Conservation (phyloP, 495 filamentous ascomycete species). For the Saxispiralis lemnorum region DNA sequence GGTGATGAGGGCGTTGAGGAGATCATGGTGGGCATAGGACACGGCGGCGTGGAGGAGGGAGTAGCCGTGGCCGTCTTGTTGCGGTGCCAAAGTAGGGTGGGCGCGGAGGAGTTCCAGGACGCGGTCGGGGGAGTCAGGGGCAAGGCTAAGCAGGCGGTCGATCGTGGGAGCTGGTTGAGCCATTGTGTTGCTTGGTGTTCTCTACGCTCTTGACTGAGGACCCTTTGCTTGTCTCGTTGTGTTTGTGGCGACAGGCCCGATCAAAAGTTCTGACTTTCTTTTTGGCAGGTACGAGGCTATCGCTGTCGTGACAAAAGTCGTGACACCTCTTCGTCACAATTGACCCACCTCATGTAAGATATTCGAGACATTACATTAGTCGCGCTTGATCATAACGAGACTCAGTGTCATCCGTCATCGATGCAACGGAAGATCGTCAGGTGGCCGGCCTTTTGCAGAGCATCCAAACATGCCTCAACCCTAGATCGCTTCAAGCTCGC, state of each 20-base stretch:
- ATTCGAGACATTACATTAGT: too few relatives aligned
- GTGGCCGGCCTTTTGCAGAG: constrained; percentile 37
- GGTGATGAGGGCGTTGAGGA: constrained; percentile 59
- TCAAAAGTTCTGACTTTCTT: too few relatives aligned
- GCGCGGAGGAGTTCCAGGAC: constrained; percentile 20
- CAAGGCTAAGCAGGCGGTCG: constrained; percentile 24
- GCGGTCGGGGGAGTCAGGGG: constrained; percentile 19
- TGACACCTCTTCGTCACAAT: too few relatives aligned
- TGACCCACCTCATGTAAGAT: too few relatives aligned
- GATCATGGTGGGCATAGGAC: constrained; percentile 71
- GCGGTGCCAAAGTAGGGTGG: constrained; percentile 21
- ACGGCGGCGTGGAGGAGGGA: constrained; percentile 81
- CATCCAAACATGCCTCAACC: constrained; percentile 48
- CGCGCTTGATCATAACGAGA: too few relatives aligned
- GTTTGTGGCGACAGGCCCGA: too few relatives aligned
- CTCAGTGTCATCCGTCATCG: too few relatives aligned
- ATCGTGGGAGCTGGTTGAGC: constrained; percentile 15
- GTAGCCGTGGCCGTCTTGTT: constrained; percentile 35
- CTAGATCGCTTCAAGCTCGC: constrained; percentile 76
- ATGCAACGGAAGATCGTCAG: constrained; percentile 11
- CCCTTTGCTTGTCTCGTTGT: too few relatives aligned
- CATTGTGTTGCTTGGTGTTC: not conserved
- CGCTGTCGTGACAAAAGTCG: too few relatives aligned
- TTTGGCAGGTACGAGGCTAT: too few relatives aligned
- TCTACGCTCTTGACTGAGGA: too few relatives aligned